Conservation (phyloP, 2,329 filamentous ascomycete genomes). For the Calonectria pseudoturangicola region DNA sequence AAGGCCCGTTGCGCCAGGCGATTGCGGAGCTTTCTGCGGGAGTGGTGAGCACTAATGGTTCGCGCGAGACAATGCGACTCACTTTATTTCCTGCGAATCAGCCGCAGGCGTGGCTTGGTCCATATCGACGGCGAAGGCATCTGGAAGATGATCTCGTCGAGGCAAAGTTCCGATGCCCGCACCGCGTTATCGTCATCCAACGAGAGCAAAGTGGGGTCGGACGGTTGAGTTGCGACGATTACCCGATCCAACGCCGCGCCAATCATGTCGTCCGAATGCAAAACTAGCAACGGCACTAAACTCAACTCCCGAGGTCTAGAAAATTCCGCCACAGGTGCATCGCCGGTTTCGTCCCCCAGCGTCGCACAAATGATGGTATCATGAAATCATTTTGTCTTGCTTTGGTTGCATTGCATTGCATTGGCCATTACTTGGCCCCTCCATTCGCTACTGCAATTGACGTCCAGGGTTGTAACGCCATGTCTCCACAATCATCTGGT, state of each 20-base stretch:
- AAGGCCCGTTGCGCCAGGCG: conserved; percentile 58
- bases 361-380: not conserved
- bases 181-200: conserved; percentile 13
- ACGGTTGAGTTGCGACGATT: conserved; percentile 10
- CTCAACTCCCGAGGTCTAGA: conserved; percentile 16
- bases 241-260: conserved; percentile 7
- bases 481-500: not conserved
- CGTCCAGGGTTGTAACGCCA: not conserved
- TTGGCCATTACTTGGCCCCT: not conserved
- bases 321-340: not conserved
- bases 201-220: conserved; percentile 8
- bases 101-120: conserved; percentile 16
- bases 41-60: not conserved
- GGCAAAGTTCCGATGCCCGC: conserved; percentile 4
- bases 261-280: not conserved
- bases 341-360: not conserved
- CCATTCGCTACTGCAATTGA: not conserved
- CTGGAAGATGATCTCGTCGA: conserved; percentile 2
- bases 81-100: conserved; percentile 22
- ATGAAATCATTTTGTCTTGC: conserved; percentile 3
- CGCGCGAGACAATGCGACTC: not conserved
- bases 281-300: not conserved
- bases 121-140: conserved; percentile 24
- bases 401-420: conserved; percentile 1
- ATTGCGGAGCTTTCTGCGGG: conserved; percentile 56